These are phyloP conservation scores for Phialemonium atrogriseum DNA, from an alignment of 2,329 filamentous ascomycete genomes.

Conservation along the genomic window DNA sequence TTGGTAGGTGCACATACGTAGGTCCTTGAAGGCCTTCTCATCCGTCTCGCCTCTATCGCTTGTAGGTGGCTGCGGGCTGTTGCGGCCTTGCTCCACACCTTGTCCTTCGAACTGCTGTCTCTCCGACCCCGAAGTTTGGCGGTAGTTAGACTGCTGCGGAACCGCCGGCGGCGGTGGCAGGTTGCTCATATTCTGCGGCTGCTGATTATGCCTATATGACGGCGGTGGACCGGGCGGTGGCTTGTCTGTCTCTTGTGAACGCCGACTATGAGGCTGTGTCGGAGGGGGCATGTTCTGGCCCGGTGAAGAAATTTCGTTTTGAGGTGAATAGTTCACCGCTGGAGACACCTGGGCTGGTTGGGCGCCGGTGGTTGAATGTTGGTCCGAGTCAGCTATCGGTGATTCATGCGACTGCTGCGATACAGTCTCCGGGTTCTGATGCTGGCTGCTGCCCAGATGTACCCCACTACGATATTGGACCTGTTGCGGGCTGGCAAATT, in stretches of 20 bases:
- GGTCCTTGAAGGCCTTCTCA: slow-evolving; percentile 49
- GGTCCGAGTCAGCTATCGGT: slow-evolving; percentile 41
- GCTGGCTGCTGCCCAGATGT: slow-evolving; percentile 28
- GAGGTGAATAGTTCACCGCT: slow-evolving; percentile 29
- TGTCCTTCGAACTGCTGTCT: slow-evolving; percentile 36
- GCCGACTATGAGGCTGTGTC: slow-evolving; percentile 33
- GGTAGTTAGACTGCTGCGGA: slow-evolving; percentile 29
- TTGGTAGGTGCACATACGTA: slow-evolving; percentile 47
- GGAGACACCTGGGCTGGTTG: slow-evolving; percentile 37
- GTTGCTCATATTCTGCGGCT: slow-evolving; percentile 32
- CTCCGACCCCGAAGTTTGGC: slow-evolving; percentile 28
- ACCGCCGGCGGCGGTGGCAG: slow-evolving; percentile 27
- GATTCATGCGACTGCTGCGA: slow-evolving; percentile 58
- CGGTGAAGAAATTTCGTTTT: slow-evolving; percentile 17
- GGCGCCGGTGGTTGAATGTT: slow-evolving; percentile 26
- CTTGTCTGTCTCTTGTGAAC: slow-evolving; percentile 42
- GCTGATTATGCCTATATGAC: slow-evolving; percentile 43
- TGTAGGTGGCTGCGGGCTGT: slow-evolving; percentile 46
- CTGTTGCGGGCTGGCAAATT: slow-evolving; percentile 16
- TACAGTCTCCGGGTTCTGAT: slow-evolving; percentile 48
- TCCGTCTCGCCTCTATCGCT: slow-evolving; percentile 34
- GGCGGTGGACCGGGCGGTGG: slow-evolving; percentile 38
- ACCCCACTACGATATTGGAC: slow-evolving; percentile 23
- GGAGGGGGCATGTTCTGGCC: slow-evolving; percentile 38
- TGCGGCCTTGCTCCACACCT: slow-evolving; percentile 39